Evolutionary conservation across 257 asterid species (phyloP), one percentile per base, ranked within the genome.

Genomic region (Solanum corneliomulleri): DNA sequence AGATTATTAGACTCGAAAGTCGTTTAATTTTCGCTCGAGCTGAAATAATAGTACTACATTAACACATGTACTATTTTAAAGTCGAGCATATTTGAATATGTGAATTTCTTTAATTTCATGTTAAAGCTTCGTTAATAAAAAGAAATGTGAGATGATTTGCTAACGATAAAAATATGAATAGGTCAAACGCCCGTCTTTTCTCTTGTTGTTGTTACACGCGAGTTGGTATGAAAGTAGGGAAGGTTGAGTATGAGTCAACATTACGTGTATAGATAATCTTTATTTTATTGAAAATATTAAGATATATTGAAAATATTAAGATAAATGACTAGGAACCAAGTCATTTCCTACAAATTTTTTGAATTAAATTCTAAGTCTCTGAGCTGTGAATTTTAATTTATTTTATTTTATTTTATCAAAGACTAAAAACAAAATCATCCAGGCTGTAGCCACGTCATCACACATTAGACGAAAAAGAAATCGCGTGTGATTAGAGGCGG

Each of bases 321-420:
- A 41, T 29, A 13, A 75, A 76, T 89, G 94, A 92, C 96, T 88
- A 89, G 93, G 93, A 89, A 89, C 89, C 90, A 27, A 86, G 92
- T 93, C 96, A 93, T 39, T 20, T 69, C 93, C 92, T 29, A 92
- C 92, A 47, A 44, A 47, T 52, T 20, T 33, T 77, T 41, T 47
- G 68, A 35, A 47, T 16, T 27, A 37, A 52, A 37, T 16, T 39
- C 83, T 7, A 18, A 35, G 74, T n/a, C 58, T 89, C 58, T 89
- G 84, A 83, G 85, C 89, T 70, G 91, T 86, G n/a, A 83, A 52
- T 56, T 18, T 56, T 6, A 52, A 6, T 52, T 52, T 49, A 6
- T 15, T 49, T 41, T 49, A 13, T 13, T 49, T 45, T 45, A 29
- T 21, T 49, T 45, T 56, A 18, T 56, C 20, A 56, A 6, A 56